phyloP scores from a whole-genome alignment of 192 early-diverging fungal genomes.

The Podila horticola region DNA sequence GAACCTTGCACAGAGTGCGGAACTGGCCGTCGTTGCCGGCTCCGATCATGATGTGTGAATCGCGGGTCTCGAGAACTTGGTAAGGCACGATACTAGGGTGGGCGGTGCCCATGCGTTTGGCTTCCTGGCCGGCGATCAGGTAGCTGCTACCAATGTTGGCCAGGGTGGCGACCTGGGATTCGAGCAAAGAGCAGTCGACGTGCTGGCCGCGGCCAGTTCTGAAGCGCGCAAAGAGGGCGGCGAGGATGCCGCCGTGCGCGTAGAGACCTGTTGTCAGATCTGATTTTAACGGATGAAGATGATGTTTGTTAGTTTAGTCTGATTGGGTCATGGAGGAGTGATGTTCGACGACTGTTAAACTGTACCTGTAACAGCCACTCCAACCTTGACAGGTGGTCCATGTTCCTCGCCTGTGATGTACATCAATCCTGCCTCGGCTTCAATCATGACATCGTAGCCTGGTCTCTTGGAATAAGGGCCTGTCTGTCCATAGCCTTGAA shows the following conservation, averaged over 20 bases:
- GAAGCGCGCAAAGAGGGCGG: constrained; percentile 75
- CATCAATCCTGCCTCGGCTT: constrained; percentile 95
- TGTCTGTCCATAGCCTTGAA: constrained; percentile 82
- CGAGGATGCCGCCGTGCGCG: constrained; percentile 89
- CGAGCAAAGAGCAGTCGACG: constrained; percentile 86
- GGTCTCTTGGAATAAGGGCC: constrained; percentile 84
- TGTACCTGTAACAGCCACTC: constrained; percentile 94
- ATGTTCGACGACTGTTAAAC: constrained; percentile 19
- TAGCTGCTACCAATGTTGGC: constrained; percentile 92
- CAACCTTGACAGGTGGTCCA: constrained; percentile 91
- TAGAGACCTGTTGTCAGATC: constrained; percentile 80
- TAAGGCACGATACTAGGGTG: constrained; percentile 95
- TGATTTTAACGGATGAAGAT: background rate
- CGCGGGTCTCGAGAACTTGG: constrained; percentile 80
- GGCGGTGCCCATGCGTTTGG: constrained; percentile 82
- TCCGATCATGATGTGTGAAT: constrained; percentile 88
- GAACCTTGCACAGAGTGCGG: constrained; percentile 64
- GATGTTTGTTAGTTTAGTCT: background rate
- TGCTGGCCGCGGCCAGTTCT: constrained; percentile 79
- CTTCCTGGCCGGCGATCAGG: constrained; percentile 84
- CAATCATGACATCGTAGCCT: constrained; percentile 92
- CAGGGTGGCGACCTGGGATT: constrained; percentile 86
- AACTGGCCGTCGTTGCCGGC: constrained; percentile 92
- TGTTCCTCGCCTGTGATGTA: constrained; percentile 92
- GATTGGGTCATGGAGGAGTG: background rate